These are phyloP conservation scores for Mycena epipterygia DNA, from an alignment of 768 basidiomycete genomes.

Conservation along the genomic window DNA sequence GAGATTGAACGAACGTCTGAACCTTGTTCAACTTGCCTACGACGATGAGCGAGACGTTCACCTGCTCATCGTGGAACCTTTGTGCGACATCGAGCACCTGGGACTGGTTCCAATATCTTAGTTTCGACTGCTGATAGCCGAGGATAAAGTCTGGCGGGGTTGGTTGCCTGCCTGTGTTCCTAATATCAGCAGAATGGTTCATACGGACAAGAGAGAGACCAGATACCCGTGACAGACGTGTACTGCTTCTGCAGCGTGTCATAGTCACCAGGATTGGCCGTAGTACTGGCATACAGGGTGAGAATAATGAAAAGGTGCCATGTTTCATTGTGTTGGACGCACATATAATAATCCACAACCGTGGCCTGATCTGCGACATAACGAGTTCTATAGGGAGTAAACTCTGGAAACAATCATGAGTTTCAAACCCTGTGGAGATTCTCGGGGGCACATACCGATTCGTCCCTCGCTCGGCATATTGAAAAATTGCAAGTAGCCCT, in stretches of 20 bases:
- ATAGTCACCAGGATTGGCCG: conserved; percentile 52
- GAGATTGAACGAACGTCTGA: neutral
- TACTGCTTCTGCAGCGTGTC: conserved; percentile 52
- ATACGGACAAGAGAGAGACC: neutral
- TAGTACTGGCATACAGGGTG: conserved; percentile 40
- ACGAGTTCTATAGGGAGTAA: conserved; percentile 48
- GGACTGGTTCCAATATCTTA: conserved; percentile 53
- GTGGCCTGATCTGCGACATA: conserved; percentile 49
- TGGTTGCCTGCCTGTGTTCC: conserved; percentile 47
- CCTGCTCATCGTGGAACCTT: conserved; percentile 51
- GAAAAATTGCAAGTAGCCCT: conserved; percentile 54
- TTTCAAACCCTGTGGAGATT: neutral
- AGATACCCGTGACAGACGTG: conserved; percentile 50
- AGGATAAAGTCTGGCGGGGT: conserved; percentile 52
- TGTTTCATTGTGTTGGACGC: conserved; percentile 3
- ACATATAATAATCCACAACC: conserved; percentile 54
- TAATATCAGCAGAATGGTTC: neutral
- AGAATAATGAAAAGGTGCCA: neutral
- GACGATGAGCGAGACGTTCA: conserved; percentile 52
- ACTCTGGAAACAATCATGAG: conserved; percentile 41
- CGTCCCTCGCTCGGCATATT: conserved; percentile 54
- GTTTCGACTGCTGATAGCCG: conserved; percentile 54
- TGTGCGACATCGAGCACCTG: conserved; percentile 52
- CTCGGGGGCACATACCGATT: conserved; percentile 39
- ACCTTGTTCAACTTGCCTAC: conserved; percentile 40